Base-by-base conservation (phyloP, 306 rosid genomes). In the Carpinus viminea region DNA sequence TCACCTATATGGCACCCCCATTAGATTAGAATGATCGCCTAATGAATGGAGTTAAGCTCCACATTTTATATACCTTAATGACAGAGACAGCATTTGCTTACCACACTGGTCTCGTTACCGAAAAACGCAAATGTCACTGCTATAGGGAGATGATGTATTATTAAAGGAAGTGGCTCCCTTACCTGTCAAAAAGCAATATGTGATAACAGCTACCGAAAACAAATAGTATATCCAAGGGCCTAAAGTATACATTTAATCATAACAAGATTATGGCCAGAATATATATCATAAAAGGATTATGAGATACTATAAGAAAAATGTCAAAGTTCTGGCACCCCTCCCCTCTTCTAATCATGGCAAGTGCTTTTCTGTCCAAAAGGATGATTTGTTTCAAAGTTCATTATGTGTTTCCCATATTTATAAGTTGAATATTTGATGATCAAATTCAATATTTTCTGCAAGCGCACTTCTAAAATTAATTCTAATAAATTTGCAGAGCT, bases 121-220 rank as follows among this genome's bases (percentile, higher is more conserved):
- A 94, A 88, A 85, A 92, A 94, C 36, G 90, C 97, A 88, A 92
- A 94, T 60, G 97, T 89, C 66, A 92, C 95, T 68, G 98, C 98
- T 68, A 94, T 82, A 4, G 98, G 98, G 62, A 94, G 97, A 76
- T 94, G 98, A 74, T 94, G 98, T 61, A 94, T 70, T 69, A 88
- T 92, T 87, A 94, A 83, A 41, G 97, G 97, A 70, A 92, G 85
- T 17, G 98, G 98, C 74, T 94, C 98, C 12, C 90, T 91, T 78
- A 80, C 90, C 98, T 91, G 89, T 24, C 61, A 85, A 72, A 80
- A 69, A 53, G 57, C 80, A 83, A 91, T 73, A 71, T 45, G 57
- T 20, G 18, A 26, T 5, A 9, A 76, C 61, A 53, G 74, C 45
- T 31, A 74, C 53, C 20, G 24, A 24, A 77, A 50, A 53, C 55